These are phyloP conservation scores for Grammothele lineata DNA, from an alignment of 768 basidiomycete species.

Conservation along the genomic window DNA sequence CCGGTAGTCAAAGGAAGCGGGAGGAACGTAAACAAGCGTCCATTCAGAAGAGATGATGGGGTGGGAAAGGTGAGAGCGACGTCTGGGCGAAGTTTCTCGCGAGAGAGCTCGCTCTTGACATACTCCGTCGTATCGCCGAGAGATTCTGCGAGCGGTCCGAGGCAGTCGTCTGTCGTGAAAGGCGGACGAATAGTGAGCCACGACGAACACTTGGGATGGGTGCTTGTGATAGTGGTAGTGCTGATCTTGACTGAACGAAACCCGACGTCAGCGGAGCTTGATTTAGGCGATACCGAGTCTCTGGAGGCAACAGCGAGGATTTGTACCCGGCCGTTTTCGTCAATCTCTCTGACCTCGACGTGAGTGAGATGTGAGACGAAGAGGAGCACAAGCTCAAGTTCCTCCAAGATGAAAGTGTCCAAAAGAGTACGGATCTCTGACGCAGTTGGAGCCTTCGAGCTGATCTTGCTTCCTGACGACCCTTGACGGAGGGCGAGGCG, in stretches of 20 bases:
- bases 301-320: conserved; percentile 16
- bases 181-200: conserved; percentile 14
- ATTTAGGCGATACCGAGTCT: conserved; percentile 7
- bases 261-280: no score
- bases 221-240: no score
- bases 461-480: conserved; percentile 29
- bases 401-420: conserved; percentile 35
- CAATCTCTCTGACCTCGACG: conserved; percentile 39
- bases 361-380: conserved; percentile 37
- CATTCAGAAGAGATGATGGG: conserved; percentile 15
- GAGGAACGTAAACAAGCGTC: conserved; percentile 46
- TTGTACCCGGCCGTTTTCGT: conserved; percentile 1
- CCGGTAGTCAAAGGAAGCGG: conserved; percentile 43
- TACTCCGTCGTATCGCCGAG: conserved; percentile 19
- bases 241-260: no score
- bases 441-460: conserved; percentile 27
- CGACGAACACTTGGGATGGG: no score
- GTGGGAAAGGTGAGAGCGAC: conserved; percentile 29
- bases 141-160: conserved; percentile 23
- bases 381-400: conserved; percentile 37
- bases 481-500: conserved; percentile 42
- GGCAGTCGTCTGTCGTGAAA: conserved; percentile 25
- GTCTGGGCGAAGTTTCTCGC: conserved; percentile 39
- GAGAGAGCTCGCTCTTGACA: conserved; percentile 22
- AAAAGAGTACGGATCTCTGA: conserved; percentile 37